phyloP scores from a whole-genome alignment of 164 flowering plant genomes.

The Umbellularia californica region DNA sequence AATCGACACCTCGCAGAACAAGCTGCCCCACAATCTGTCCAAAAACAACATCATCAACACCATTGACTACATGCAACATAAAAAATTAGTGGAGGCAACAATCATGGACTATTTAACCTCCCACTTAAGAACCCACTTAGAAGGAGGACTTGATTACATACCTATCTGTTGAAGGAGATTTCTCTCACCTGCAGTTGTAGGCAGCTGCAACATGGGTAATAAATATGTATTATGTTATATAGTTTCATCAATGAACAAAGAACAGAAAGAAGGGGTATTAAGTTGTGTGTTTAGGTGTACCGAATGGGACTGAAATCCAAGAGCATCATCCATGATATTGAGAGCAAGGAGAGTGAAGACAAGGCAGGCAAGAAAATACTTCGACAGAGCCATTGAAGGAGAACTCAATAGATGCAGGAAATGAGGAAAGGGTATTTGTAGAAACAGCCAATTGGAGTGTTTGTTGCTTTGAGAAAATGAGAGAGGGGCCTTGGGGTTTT shows the following conservation, averaged over 20 bases:
- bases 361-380: not conserved
- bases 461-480: not conserved
- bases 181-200: not conserved
- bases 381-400: constrained; percentile 2
- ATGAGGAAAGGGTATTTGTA: not conserved
- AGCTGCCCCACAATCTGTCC: constrained; percentile 22
- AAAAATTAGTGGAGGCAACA: not conserved
- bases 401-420: too few species aligned
- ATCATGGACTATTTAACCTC: too few species aligned
- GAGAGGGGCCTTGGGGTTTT: not conserved
- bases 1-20: constrained; percentile 25
- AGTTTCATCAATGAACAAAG: not conserved
- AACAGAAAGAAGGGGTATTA: not conserved
- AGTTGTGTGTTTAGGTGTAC: not conserved
- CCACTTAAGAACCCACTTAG: too few species aligned
- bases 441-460: too few species aligned
- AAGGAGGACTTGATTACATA: not conserved
- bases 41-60: too few species aligned
- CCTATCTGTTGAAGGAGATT: not conserved
- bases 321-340: not conserved
- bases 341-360: not conserved
- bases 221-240: not conserved
- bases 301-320: not conserved
- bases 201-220: not conserved
- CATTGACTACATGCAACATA: not conserved